These are phyloP conservation scores for Fusarium nelsonii DNA, from an alignment of 2,329 filamentous ascomycete species.

Conservation along the genomic window DNA sequence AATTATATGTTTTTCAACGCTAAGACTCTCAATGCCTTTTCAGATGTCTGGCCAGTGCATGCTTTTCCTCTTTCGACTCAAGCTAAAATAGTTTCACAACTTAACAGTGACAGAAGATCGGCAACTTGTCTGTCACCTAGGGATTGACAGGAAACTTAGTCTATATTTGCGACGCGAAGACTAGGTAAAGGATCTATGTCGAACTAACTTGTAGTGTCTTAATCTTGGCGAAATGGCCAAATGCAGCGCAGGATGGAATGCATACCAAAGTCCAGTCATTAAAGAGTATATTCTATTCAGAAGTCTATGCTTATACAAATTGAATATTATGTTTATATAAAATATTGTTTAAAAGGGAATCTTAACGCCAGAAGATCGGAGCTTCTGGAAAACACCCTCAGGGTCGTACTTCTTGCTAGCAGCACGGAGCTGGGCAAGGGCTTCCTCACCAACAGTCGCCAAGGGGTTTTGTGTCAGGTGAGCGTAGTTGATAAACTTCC, in stretches of 20 bases:
- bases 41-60: too few relatives aligned
- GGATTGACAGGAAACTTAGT: too few relatives aligned
- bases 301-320: neutral
- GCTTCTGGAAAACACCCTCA: constrained; percentile 54
- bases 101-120: too few relatives aligned
- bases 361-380: constrained; percentile 52
- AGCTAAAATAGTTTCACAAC: neutral
- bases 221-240: too few relatives aligned
- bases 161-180: too few relatives aligned
- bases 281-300: neutral
- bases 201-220: too few relatives aligned
- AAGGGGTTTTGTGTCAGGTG: constrained; percentile 55
- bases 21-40: too few relatives aligned
- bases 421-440: constrained; percentile 50
- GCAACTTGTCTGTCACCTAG: too few relatives aligned
- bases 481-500: constrained; percentile 61
- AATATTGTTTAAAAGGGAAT: constrained; percentile 38
- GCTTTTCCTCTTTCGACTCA: neutral
- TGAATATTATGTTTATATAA: neutral
- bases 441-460: constrained; percentile 54
- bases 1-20: too few relatives aligned
- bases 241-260: too few relatives aligned
- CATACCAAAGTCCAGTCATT: neutral
- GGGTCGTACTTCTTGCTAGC: constrained; percentile 56
- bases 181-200: too few relatives aligned